Evolutionary conservation across 176 grass and related monocot genomes (phyloP).

Genomic region (Oryza brachyantha): DNA sequence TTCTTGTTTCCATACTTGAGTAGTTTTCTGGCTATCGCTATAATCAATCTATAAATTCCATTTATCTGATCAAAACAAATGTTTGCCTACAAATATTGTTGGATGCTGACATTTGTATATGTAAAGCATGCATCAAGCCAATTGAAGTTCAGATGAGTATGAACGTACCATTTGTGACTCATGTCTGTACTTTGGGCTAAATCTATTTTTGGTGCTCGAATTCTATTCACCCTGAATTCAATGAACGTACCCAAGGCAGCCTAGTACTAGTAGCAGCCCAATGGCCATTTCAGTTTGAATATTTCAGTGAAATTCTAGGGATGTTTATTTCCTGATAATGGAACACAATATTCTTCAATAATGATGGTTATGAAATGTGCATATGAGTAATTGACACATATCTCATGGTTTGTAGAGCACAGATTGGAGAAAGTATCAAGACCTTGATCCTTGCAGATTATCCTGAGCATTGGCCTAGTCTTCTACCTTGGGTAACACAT

Average conservation of each 20-base stretch:
- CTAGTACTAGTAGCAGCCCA: too few relatives aligned
- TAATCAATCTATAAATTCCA: not conserved
- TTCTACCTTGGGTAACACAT: slow-evolving; percentile 85
- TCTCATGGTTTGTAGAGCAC: slow-evolving; percentile 67
- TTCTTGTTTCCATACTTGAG: too few relatives aligned
- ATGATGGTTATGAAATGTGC: too few relatives aligned
- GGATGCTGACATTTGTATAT: not conserved
- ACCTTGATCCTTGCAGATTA: slow-evolving; percentile 92
- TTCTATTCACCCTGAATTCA: not conserved
- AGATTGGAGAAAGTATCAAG: slow-evolving; percentile 97
- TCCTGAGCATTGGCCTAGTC: slow-evolving; percentile 87
- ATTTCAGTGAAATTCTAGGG: too few relatives aligned
- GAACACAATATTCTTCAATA: too few relatives aligned
- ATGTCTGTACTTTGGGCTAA: not conserved
- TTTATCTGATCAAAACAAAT: not conserved
- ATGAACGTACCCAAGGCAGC: too few relatives aligned
- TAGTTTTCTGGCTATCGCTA: too few relatives aligned
- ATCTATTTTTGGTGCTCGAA: not conserved
- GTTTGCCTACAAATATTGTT: not conserved
- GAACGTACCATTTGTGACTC: not conserved
- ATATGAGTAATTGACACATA: too few relatives aligned
- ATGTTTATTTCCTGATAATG: too few relatives aligned
- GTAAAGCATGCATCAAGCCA: too few relatives aligned
- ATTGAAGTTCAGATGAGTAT: not conserved
- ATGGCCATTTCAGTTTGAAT: too few relatives aligned